A percentile compares a stretch with the other conserved stretches of the same genome.
These are phyloP conservation scores for Sanghuangporus weigelae DNA, from an alignment of 1,284 basidiomycete genomes.

Conservation along the genomic window DNA sequence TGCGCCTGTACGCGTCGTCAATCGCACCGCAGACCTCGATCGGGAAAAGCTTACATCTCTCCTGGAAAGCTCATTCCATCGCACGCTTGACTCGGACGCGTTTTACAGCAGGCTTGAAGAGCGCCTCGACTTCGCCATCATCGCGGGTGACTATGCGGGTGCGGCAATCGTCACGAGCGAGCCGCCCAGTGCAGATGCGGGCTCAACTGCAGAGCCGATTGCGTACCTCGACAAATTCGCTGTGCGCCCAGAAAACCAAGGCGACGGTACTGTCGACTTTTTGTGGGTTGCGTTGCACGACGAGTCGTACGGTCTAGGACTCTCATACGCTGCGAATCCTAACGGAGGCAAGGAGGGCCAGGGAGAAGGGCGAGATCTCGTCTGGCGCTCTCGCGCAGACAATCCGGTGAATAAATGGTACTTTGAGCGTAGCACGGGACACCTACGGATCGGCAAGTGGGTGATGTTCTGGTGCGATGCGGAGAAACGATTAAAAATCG, in stretches of 20 bases:
- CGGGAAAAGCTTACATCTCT: slow-evolving; percentile 70
- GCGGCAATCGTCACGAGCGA: slow-evolving; percentile 95
- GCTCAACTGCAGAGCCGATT: slow-evolving; percentile 43
- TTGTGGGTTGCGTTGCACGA: slow-evolving; percentile 98
- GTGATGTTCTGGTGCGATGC: slow-evolving; percentile 98
- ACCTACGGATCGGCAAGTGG: slow-evolving; percentile 81
- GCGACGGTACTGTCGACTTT: slow-evolving; percentile 98
- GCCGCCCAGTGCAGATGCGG: slow-evolving; percentile 29
- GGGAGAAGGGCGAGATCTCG: slow-evolving; percentile 89
- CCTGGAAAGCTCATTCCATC: slow-evolving; percentile 84
- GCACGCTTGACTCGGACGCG: slow-evolving; percentile 63
- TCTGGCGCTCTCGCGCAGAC: slow-evolving; percentile 89
- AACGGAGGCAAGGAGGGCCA: slow-evolving; percentile 88
- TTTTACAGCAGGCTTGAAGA: slow-evolving; percentile 79
- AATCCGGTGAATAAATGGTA: slow-evolving; percentile 99
- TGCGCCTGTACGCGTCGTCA: slow-evolving; percentile 80
- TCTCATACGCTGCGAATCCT: slow-evolving; percentile 92
- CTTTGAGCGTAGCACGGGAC: slow-evolving; percentile 92
- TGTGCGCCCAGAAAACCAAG: slow-evolving; percentile 90
- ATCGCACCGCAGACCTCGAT: slow-evolving; percentile 64
- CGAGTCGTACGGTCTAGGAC: slow-evolving; percentile 94
- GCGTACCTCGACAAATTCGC: slow-evolving; percentile 99
- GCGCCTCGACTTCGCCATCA: slow-evolving; percentile 87
- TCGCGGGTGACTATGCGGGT: slow-evolving; percentile 95
- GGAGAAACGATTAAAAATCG: slow-evolving; percentile 72